Conservation (phyloP, 306 rosid genomes). For the Glycine soja region DNA sequence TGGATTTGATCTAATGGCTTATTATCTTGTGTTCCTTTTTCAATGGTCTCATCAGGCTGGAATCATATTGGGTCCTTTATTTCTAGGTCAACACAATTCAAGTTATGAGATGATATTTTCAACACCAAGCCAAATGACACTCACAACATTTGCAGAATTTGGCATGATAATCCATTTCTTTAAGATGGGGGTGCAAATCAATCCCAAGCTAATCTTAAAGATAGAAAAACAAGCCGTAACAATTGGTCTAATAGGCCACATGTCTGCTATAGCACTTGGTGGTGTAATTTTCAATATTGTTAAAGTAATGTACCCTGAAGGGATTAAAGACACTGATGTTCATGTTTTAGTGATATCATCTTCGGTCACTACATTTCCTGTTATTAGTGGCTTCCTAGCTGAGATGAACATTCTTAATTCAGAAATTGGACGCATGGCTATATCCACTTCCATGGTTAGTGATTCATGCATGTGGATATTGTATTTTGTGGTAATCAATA, state of each 20-base stretch:
- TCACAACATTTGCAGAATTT: slow-evolving; percentile 49
- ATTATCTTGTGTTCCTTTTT: neutral
- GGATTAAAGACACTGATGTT: neutral
- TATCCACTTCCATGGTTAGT: slow-evolving; percentile 45
- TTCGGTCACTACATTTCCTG: slow-evolving; percentile 37
- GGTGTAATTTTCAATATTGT: neutral
- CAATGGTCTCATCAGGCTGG: slow-evolving; percentile 39
- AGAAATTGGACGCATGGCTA: slow-evolving; percentile 46
- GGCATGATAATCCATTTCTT: slow-evolving; percentile 49
- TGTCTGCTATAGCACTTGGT: neutral
- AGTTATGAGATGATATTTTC: slow-evolving; percentile 6
- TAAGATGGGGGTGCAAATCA: slow-evolving; percentile 41
- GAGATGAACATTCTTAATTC: slow-evolving; percentile 53
- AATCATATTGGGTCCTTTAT: slow-evolving; percentile 42
- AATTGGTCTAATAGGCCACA: slow-evolving; percentile 34
- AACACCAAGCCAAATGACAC: slow-evolving; percentile 10
- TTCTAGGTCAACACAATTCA: neutral
- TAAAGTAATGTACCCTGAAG: neutral
- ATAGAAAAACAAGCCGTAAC: slow-evolving; percentile 35
- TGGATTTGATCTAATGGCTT: neutral
- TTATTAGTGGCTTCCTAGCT: slow-evolving; percentile 2
- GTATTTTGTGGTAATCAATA: slow-evolving; percentile 8
- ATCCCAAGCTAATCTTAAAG: slow-evolving; percentile 13
- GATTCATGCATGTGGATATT: slow-evolving; percentile 36
- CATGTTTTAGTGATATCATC: neutral